phyloP scores from a whole-genome alignment of 2,329 filamentous ascomycete species.

The Arthrobotrys sphaeroides region DNA sequence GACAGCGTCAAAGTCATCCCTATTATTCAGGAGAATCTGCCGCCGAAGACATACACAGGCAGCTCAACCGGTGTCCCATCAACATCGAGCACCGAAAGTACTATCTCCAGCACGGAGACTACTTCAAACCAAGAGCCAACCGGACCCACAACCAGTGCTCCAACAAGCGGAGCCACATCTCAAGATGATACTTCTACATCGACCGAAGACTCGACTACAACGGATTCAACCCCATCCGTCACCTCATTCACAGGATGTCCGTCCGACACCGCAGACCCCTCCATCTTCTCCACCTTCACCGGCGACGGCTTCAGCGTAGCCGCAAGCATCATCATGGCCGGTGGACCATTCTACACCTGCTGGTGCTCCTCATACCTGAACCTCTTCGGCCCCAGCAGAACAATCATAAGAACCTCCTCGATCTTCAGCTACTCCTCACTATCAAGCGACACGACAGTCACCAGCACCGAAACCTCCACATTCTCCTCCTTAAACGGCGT shows the following conservation, averaged over 20 bases:
- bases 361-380: conserved; percentile 7
- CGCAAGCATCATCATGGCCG: neutral
- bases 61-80: neutral
- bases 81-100: neutral
- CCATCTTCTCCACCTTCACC: neutral
- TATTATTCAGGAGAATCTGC: neutral
- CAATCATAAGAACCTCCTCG: neutral
- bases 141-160: neutral
- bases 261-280: conserved; percentile 1
- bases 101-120: neutral
- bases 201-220: neutral
- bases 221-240: neutral
- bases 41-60: neutral
- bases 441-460: neutral
- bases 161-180: neutral
- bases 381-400: neutral
- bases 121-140: neutral
- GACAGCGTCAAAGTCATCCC: neutral
- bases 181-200: neutral
- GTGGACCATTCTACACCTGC: conserved; percentile 10
- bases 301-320: neutral
- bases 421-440: neutral
- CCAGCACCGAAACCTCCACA: neutral
- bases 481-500: neutral
- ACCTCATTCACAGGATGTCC: neutral